Evolutionary conservation across 352 stramenopile species (phyloP), one percentile per base, ranked within the genome.

Genomic region (Globisporangium carolinianum): DNA sequence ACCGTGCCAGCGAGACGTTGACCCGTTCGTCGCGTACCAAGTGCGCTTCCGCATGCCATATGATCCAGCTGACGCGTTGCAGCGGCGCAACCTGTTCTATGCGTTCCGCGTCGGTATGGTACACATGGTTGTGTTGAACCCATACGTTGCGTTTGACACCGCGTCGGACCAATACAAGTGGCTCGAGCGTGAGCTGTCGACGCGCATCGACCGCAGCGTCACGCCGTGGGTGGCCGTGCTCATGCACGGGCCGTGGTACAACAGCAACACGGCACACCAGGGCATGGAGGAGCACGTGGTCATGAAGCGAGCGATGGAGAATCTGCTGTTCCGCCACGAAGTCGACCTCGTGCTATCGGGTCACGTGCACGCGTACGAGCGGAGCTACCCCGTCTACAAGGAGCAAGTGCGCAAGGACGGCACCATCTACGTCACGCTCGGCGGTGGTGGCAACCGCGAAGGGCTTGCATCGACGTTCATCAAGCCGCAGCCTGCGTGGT

Each of bases 191-290:
- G 87, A 97, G 63, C 71, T 98, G 35, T 53, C 70, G 48, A 68
- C 24, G 24, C 24, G 61, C 24, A 75, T 98, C 3, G 67, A 97
- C 70, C 73, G 93, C 52, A 82, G 14, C 5, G 61, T 79, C 18
- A 97, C 86, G 7, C 93, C 93, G n/a, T 98, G 91, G 90, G 65
- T 98, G 6, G 71, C 98, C 47, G 51, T 97, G 14, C 75, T 92
- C 57, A 74, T 73, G 32, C 86, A 96, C 66, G 74, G 80, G 47
- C 78, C 80, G 4, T 84, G 60, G 47, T 89, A 89, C 67, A 87
- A 85, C 63, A 76, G 65, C 18, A 88, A 80, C 72, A 65, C 45
- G 11, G 69, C 76, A 54, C 80, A 89, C 60, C 74, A 89, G 60
- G 71, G 79, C 57, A 60, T 12, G 2, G 72, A 85, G 48, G 72